Base-by-base conservation (phyloP, 805 yeast genomes). In the Maudiozyma bulderi region DNA sequence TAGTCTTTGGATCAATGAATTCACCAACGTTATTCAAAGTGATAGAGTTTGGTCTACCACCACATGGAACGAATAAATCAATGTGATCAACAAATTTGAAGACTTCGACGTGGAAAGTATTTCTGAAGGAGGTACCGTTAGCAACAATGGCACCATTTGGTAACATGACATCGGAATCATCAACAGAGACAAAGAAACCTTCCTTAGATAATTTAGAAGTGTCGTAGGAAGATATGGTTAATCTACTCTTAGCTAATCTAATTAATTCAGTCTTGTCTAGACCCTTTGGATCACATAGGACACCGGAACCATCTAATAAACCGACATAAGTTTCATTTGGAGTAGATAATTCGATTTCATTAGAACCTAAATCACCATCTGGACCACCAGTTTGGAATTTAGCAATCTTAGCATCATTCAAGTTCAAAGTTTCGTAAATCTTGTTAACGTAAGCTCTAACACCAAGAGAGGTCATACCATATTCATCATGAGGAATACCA, bases 351-450 rank as follows among this genome's bases (percentile, higher is more conserved):
- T 87, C 74, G 60, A 91, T 93, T 72, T 91, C 99, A 67, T 91
- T 93, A 29, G 95, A 86, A 32, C 99, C 99, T 57, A 91, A 75
- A 69, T 91, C 99, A 62, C 99, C 99, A 68, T 93, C 97, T 55
- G 98, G 98, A 43, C 99, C 99, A 70, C 98, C 99, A 48, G 97
- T 93, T 73, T 91, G 99, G 61, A 93, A 74, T 70, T 93, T 91
- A 59, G 75, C 76, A 52, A 91, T 76, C 39, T 71, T 68, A 29
- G 76, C 70, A 55, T 82, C 78, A 38, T 72, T 67, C 52, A 91
- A 73, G 15, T 77, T 71, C 51, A 84, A 75, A 65, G 88, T 86
- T 56, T 86, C 84, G 68, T 91, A 91, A 52, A 90, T 81, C 60
- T 86, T 86, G 64, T 86, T 82, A 50, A 91, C 95, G 65, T 81